Conservation (phyloP, 441 rosid species). For the Dalechampia spathulata region DNA sequence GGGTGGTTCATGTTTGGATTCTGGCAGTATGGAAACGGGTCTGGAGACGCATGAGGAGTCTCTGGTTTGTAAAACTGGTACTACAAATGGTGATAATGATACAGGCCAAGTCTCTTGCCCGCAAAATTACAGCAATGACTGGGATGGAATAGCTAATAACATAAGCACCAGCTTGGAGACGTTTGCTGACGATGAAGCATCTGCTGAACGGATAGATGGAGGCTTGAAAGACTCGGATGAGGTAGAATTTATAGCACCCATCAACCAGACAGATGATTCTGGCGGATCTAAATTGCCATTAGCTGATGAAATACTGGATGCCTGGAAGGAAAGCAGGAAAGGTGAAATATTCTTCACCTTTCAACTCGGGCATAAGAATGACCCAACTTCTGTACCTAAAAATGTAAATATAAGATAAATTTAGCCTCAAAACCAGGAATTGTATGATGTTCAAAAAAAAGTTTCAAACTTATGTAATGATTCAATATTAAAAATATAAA, state of each 20-base stretch:
- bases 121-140: constrained; percentile 1
- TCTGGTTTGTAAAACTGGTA: constrained; percentile 1
- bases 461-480: no score
- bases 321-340: constrained; percentile 50
- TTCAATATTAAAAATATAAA: no score
- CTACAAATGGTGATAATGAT: background rate
- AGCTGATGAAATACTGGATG: constrained; percentile 54
- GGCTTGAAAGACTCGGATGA: constrained; percentile 21
- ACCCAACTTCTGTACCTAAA: background rate
- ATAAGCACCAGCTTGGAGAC: background rate
- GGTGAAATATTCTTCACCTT: constrained; percentile 25
- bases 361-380: constrained; percentile 11
- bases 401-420: background rate
- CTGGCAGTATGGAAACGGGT: constrained; percentile 5
- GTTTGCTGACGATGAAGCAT: constrained; percentile 5
- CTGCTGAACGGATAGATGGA: constrained; percentile 6
- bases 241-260: constrained; percentile 8
- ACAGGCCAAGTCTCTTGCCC: background rate
- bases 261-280: constrained; percentile 24
- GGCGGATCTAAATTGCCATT: constrained; percentile 37
- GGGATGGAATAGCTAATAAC: constrained; percentile 3
- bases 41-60: constrained; percentile 7
- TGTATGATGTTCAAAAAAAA: no score
- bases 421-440: no score
- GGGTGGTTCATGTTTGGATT: constrained; percentile 7